Base-by-base conservation (phyloP, 1,284 basidiomycete genomes). In the Melampsora americana region DNA sequence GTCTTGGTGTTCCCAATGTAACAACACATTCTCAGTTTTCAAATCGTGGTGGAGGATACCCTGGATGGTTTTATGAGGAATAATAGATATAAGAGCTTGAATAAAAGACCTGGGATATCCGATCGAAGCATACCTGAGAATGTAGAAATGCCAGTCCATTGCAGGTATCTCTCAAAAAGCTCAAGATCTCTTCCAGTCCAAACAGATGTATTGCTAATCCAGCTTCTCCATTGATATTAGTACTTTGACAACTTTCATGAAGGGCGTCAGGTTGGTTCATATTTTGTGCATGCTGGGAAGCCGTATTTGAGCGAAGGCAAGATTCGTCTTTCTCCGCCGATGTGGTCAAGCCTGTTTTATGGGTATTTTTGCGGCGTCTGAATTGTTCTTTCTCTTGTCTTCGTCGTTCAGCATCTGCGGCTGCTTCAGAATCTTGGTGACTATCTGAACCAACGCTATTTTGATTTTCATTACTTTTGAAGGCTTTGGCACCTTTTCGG, bases 21-120 rank as follows among this genome's bases (percentile, higher is more conserved):
- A 83, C 5, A 97, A 84, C 1, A 96, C 92, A 80, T 97, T 97
- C 5, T 92, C 93, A 16, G 93, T 93, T 82, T 96, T 95, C 78
- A 95, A 84, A 80, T 96, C 94, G 5, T 96, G 87, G 82, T 97
- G 94, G 42, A 97, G 82, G 56, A 96, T 68, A 23, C 72, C 72
- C 66, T 68, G 26, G 9, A 26, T n/a, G 11, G 23, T 12, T 42
- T n/a, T 2, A 61, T 59, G 12, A 46, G 16, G 46, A 23, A 42
- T 23, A 59, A 2, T 23, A 59, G 53, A 26, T 28, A 59, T 23
- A 59, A 59, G n/a, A 23, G 53, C n/a, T 23, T n/a, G 53, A 20
- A n/a, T 28, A 3, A 59, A 59, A 14, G 23, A 23, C 53, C 28
- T 42, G 11, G 11, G 9, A 42, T 42, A 42, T 42, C 42, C 12